Evolutionary conservation across 1,284 basidiomycete genomes (phyloP).

Genomic region (Irpex sp.): DNA sequence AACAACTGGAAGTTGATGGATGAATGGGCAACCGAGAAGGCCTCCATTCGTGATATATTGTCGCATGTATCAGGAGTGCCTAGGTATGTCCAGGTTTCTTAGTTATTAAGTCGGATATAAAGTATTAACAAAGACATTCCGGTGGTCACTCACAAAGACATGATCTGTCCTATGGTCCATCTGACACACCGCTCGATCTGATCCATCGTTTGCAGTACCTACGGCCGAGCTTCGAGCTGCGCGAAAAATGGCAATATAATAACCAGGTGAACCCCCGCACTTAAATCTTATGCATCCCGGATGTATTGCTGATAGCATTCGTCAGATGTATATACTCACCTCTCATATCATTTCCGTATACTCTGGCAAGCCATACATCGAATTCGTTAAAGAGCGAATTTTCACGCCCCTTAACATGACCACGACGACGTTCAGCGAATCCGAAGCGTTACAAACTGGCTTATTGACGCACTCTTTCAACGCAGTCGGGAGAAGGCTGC

Average conservation of each 20-base stretch:
- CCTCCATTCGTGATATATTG: conserved; percentile 28
- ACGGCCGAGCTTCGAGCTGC: conserved; percentile 33
- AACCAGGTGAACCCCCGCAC: conserved; percentile 28
- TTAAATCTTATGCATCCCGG: conserved; percentile 12
- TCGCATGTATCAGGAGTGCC: conserved; percentile 23
- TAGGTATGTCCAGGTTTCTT: conserved; percentile 12
- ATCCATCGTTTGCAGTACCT: conserved; percentile 30
- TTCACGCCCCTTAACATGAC: conserved; percentile 30
- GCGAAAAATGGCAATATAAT: conserved; percentile 37
- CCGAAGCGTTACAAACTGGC: conserved; percentile 28
- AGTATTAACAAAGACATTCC: neutral
- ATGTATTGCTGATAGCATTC: neutral
- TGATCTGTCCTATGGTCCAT: conserved; percentile 30
- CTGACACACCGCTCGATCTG: conserved; percentile 25
- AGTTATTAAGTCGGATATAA: neutral
- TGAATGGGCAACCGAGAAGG: conserved; percentile 26
- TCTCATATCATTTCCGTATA: conserved; percentile 32
- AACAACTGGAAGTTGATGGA: conserved; percentile 29
- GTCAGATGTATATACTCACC: conserved; percentile 34
- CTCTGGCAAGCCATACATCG: conserved; percentile 26
- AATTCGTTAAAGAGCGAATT: conserved; percentile 27
- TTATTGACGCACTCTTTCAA: conserved; percentile 33
- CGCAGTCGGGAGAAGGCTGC: conserved; percentile 21
- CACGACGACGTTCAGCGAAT: conserved; percentile 31
- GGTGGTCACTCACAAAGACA: conserved; percentile 16